Evolutionary conservation across 768 basidiomycete genomes (phyloP), one percentile per base, ranked within the genome.

Genomic region (Tremella fuciformis): DNA sequence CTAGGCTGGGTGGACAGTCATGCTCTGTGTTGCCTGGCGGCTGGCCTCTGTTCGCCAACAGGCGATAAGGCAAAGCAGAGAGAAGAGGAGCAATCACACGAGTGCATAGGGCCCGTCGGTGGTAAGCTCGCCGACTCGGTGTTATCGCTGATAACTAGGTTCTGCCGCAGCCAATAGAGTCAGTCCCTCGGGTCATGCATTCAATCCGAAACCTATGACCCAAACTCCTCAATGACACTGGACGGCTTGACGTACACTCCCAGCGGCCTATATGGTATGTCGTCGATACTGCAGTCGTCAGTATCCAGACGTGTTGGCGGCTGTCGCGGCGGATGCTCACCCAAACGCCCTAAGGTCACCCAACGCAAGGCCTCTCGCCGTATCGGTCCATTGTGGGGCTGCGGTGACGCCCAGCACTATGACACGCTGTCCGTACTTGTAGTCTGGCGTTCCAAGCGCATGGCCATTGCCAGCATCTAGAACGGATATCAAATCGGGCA

Each of bases 401-500:
- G 82, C 83, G 26, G 79, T 78, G 8, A 80, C 74, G 9, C 76
- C 80, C 60, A 80, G 66, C 68, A 85, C 83, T 26, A 83, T 79
- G 19, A 84, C 84, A 16, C 83, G 80, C 26, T 83, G 73, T 2
- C 85, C 85, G 58, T 85, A 85, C 52, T 78, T 78, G 69, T 85
- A 84, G 50, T 86, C 82, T 25, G 21, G 48, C n/a, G 84, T 85
- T 13, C 85, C 85, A 8, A 87, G 76, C 26, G 84, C 82, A 3
- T 81, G 78, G 0, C 85, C 85, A 57, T 78, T 83, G 62, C 84
- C 84, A 19, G 84, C 82, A 62, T 87, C 85, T 13, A 86, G 74
- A 9, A 86, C 82, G 0, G 82, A 78, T 53, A 86, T 84, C 21
- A 87, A 78, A 70, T 86, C 85, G 3, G 85, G 86, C 16, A 87